Conservation (phyloP, 441 rosid genomes). For the Adansonia rubrostipa region DNA sequence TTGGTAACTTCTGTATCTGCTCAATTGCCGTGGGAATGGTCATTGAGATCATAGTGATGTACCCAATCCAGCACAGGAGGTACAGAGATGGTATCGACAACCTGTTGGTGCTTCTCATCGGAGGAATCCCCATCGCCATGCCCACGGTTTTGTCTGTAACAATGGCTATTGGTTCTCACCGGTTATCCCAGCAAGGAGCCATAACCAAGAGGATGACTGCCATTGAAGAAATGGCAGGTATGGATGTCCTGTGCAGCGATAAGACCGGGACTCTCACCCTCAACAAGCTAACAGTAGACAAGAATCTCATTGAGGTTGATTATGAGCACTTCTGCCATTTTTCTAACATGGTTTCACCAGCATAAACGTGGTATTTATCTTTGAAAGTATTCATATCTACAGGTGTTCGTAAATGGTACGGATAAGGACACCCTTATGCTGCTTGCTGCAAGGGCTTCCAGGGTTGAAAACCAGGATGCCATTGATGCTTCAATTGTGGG, state of each 20-base stretch:
- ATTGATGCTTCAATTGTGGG: constrained; percentile 90
- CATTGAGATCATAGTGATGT: constrained; percentile 83
- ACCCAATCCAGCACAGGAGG: constrained; percentile 67
- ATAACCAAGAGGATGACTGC: constrained; percentile 98
- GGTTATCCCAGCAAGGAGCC: constrained; percentile 91
- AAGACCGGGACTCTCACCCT: constrained; percentile 95
- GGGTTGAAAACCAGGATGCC: constrained; percentile 93
- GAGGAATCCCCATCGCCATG: constrained; percentile 99
- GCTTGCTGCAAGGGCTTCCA: constrained; percentile 86
- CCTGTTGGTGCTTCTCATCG: constrained; percentile 87
- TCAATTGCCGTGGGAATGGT: constrained; percentile 82
- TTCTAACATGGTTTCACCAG: neutral
- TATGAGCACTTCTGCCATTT: neutral
- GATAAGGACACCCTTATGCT: constrained; percentile 59
- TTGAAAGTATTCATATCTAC: neutral
- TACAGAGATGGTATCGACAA: constrained; percentile 91
- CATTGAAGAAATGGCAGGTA: constrained; percentile 98
- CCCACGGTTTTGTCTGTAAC: constrained; percentile 94
- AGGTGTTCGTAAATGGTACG: constrained; percentile 52
- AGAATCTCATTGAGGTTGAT: constrained; percentile 66
- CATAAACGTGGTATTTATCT: constrained; percentile 10
- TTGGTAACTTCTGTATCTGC: constrained; percentile 97
- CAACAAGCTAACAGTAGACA: constrained; percentile 91
- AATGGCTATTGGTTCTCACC: constrained; percentile 97
- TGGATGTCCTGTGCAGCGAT: constrained; percentile 96